Base-by-base conservation (phyloP, 345 rosid species). In the Ailanthus altissimus region DNA sequence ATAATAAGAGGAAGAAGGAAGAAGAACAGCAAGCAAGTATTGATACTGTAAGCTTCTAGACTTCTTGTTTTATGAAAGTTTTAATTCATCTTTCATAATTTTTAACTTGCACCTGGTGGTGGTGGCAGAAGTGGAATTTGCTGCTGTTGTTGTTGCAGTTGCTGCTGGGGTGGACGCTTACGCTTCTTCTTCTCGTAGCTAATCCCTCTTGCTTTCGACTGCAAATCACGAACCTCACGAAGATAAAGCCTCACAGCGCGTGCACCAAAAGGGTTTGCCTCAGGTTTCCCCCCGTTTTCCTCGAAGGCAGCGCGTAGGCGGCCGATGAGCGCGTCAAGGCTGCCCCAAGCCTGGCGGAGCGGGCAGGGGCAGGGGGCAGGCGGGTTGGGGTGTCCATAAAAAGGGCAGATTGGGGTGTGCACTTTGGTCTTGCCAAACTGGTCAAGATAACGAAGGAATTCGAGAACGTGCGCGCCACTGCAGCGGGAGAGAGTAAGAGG, bases 291-390 rank as follows among this genome's bases (percentile, higher is more conserved):
- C 38, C 93, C 93, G 68, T 90, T 84, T 57, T 90, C 93, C 57
- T 90, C 93, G 46, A 85, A 90, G 63, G 93, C 93, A 32, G 93
- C 93, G 28, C 93, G 80, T 82, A 90, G 89, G 23, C 93, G 86
- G 5, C 93, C 93, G 28, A 90, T 78, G 79, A 90, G 91, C 42
- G 93, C 91, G 36, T 90, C 93, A 16, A 90, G 91, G 83, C 93
- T 90, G 59, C 93, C 93, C 93, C 93, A 90, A 9, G 93, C 93
- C 77, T 90, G 93, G 60, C 91, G 86, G 20, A 90, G 88, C 0
- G 93, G 93, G 85, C 93, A 90, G 9, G 91, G 93, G 79, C 93
- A 90, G 13, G 93, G 93, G 4, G 89, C 90, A 0, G 93, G 93
- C 0, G 93, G 93, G 71, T 82, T 88, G 0, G 91, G 93, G 49